Evolutionary conservation across 2,329 filamentous ascomycete species (phyloP).

Genomic region (Ophiocordyceps camponoti-leonardi): DNA sequence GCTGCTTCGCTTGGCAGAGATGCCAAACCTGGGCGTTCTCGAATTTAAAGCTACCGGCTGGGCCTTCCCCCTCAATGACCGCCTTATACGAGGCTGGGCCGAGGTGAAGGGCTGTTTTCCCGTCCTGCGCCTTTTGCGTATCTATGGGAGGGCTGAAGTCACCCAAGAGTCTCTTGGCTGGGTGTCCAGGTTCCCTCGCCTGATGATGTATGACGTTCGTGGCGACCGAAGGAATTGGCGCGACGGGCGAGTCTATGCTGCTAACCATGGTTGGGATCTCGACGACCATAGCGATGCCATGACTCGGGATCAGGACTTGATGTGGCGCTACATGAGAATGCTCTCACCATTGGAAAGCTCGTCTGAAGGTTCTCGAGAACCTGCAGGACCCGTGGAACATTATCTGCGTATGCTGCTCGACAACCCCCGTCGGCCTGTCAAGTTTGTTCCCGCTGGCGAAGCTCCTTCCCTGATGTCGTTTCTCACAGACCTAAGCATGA

Average conservation of each 20-base stretch:
- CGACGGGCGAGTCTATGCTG: slow-evolving; percentile 7
- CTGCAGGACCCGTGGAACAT: slow-evolving; percentile 16
- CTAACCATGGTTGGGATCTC: slow-evolving; percentile 16
- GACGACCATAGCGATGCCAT: not conserved
- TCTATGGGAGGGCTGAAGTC: slow-evolving; percentile 23
- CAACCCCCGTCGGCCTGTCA: slow-evolving; percentile 15
- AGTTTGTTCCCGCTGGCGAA: slow-evolving; percentile 12
- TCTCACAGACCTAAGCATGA: slow-evolving; percentile 11
- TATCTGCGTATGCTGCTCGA: slow-evolving; percentile 16
- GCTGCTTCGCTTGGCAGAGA: slow-evolving; percentile 20
- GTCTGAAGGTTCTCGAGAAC: slow-evolving; percentile 5
- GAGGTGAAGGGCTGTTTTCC: slow-evolving; percentile 24
- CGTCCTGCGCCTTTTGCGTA: slow-evolving; percentile 25
- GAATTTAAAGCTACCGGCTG: slow-evolving; percentile 19
- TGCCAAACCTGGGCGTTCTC: slow-evolving; percentile 29
- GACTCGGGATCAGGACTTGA: slow-evolving; percentile 10
- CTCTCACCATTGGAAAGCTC: slow-evolving; percentile 6
- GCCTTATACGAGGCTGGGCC: slow-evolving; percentile 28
- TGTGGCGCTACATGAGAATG: slow-evolving; percentile 12
- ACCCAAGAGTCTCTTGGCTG: slow-evolving; percentile 23
- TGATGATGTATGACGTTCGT: slow-evolving; percentile 26
- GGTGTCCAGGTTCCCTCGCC: slow-evolving; percentile 22
- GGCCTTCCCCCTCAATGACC: slow-evolving; percentile 24
- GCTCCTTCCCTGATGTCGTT: slow-evolving; percentile 17
- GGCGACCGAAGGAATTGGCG: slow-evolving; percentile 19